A percentile compares a stretch with the other conserved stretches of the same genome.
These are phyloP conservation scores for Penicillium sp. DNA, from an alignment of 2,329 filamentous ascomycete genomes.

Conservation along the genomic window DNA sequence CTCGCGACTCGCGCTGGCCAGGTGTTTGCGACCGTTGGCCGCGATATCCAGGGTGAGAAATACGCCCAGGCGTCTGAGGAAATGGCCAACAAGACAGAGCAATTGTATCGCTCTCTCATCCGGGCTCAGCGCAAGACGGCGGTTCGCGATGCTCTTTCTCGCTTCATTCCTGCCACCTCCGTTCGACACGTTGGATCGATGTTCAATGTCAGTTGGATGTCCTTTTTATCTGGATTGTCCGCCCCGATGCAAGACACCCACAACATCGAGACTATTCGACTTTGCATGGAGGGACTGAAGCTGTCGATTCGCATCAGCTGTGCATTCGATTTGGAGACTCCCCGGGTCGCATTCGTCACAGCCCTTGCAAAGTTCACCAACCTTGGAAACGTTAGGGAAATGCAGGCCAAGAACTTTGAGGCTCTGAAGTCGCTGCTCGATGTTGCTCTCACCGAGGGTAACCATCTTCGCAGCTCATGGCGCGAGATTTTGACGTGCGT, in stretches of 20 bases:
- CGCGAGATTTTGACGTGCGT: constrained; percentile 93
- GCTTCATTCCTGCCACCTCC: constrained; percentile 88
- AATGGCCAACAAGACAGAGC: constrained; percentile 76
- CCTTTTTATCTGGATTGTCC: constrained; percentile 90
- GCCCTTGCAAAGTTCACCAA: constrained; percentile 92
- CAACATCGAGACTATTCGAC: constrained; percentile 84
- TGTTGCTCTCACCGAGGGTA: constrained; percentile 88
- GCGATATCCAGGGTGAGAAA: constrained; percentile 87
- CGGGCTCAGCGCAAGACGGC: constrained; percentile 82
- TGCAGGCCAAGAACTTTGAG: constrained; percentile 94
- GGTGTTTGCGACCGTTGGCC: constrained; percentile 84
- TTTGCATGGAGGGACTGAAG: constrained; percentile 94
- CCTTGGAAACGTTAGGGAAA: constrained; percentile 90
- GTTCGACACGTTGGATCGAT: constrained; percentile 95
- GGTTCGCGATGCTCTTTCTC: constrained; percentile 63
- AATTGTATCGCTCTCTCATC: constrained; percentile 90
- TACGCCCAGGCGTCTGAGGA: constrained; percentile 95
- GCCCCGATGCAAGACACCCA: constrained; percentile 91
- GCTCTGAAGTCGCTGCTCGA: constrained; percentile 89
- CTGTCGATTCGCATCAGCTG: constrained; percentile 91
- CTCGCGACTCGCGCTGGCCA: constrained; percentile 82
- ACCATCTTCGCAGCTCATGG: constrained; percentile 86
- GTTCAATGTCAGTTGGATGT: constrained; percentile 99
- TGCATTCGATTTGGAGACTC: constrained; percentile 88
- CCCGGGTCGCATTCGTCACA: constrained; percentile 89